phyloP scores from a whole-genome alignment of 345 rosid species.

The Abelmoschus esculentus region DNA sequence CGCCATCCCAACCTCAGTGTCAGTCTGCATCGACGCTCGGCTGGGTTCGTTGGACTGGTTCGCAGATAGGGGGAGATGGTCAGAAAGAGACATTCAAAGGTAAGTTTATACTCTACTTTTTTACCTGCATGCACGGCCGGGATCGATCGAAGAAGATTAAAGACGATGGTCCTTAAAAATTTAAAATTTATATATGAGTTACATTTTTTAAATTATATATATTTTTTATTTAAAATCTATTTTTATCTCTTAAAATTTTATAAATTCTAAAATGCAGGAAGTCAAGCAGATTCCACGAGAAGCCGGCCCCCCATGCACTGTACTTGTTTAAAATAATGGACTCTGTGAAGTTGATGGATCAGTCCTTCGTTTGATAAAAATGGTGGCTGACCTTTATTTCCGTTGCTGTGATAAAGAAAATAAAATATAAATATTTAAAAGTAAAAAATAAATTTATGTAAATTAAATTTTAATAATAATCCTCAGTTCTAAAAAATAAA shows the following conservation, averaged over 20 bases:
- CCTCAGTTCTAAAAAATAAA: too few species aligned
- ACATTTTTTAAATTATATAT: too few species aligned
- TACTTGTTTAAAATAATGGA: neutral
- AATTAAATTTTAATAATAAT: neutral
- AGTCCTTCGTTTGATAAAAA: neutral
- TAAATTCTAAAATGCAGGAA: neutral
- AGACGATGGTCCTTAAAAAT: too few species aligned
- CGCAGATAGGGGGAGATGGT: neutral
- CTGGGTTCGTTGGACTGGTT: slow-evolving; percentile 16
- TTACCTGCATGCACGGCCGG: slow-evolving; percentile 4
- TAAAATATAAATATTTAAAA: too few species aligned
- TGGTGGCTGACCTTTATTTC: neutral
- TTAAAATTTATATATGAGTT: too few species aligned
- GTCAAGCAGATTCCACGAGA: neutral
- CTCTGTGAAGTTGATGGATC: neutral
- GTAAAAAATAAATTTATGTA: too few species aligned
- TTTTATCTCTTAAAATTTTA: too few species aligned
- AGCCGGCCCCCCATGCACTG: neutral
- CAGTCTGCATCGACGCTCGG: slow-evolving; percentile 15
- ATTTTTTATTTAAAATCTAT: too few species aligned
- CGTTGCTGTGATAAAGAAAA: neutral
- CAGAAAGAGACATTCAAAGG: slow-evolving; percentile 12
- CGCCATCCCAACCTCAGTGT: neutral
- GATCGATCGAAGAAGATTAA: too few species aligned
- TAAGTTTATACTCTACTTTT: neutral